phyloP scores from a whole-genome alignment of 495 filamentous ascomycete genomes.

The Annulohypoxylon moriforme region DNA sequence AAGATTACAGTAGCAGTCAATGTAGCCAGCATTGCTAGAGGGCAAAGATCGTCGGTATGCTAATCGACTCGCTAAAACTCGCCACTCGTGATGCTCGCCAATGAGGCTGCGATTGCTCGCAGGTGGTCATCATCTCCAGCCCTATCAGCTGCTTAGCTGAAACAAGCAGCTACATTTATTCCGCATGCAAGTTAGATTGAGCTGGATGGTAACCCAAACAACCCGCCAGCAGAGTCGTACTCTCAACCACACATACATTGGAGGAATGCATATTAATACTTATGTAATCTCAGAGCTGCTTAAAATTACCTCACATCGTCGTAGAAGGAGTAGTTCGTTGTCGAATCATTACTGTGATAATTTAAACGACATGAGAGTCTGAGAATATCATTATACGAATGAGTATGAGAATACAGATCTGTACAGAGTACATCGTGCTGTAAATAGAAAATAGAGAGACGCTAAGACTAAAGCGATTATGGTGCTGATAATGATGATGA shows the following conservation, averaged over 20 bases:
- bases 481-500: background rate
- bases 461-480: background rate
- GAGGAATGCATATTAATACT: slow-evolving; percentile 26
- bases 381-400: background rate
- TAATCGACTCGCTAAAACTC: slow-evolving; percentile 16
- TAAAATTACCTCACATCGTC: slow-evolving; percentile 25
- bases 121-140: slow-evolving; percentile 28
- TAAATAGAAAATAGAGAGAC: slow-evolving; percentile 4
- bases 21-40: slow-evolving; percentile 14
- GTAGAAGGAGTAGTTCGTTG: slow-evolving; percentile 19
- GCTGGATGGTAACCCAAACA: slow-evolving; percentile 25
- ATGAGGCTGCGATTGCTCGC: slow-evolving; percentile 12
- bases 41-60: slow-evolving; percentile 19
- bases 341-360: slow-evolving; percentile 1
- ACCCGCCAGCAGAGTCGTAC: slow-evolving; percentile 10
- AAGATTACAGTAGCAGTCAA: slow-evolving; percentile 16
- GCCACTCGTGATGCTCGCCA: slow-evolving; percentile 34
- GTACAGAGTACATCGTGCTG: too few relatives aligned
- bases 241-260: slow-evolving; percentile 17
- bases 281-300: slow-evolving; percentile 25
- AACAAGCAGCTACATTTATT: slow-evolving; percentile 39
- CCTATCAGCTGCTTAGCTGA: slow-evolving; percentile 45
- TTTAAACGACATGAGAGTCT: background rate
- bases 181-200: slow-evolving; percentile 45
- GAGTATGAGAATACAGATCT: background rate